phyloP scores from a whole-genome alignment of 2,329 filamentous ascomycete genomes.

The Colletotrichum lindemuthianum region DNA sequence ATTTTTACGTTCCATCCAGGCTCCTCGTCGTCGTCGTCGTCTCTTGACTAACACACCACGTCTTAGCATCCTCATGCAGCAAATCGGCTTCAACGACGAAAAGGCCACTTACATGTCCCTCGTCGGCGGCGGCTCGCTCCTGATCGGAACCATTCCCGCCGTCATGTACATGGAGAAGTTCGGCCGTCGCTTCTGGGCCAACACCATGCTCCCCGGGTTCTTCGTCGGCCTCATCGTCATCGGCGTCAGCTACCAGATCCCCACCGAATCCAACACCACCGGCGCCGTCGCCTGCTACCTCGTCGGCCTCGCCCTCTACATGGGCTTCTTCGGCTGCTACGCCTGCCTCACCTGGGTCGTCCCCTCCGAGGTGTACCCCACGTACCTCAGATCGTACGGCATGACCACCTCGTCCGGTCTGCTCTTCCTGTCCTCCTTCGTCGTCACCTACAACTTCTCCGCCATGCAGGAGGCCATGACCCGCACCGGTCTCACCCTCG shows the following conservation, averaged over 20 bases:
- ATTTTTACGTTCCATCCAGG: background rate
- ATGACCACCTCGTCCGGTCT: constrained; percentile 77
- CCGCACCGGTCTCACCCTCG: constrained; percentile 71
- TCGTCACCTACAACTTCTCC: constrained; percentile 80
- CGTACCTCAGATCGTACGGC: constrained; percentile 76
- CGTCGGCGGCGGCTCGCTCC: constrained; percentile 73
- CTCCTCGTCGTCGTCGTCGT: no score
- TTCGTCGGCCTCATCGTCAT: constrained; percentile 76
- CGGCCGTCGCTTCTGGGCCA: constrained; percentile 79
- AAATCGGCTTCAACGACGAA: constrained; percentile 72
- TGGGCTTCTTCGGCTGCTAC: constrained; percentile 74
- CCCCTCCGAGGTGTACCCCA: constrained; percentile 77
- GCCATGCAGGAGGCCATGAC: constrained; percentile 76
- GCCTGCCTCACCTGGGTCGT: constrained; percentile 73
- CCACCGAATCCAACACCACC: constrained; percentile 53
- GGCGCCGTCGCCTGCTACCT: constrained; percentile 71
- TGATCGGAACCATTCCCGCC: constrained; percentile 74
- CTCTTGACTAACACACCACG: background rate
- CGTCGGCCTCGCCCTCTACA: constrained; percentile 74
- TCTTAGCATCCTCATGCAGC: constrained; percentile 63
- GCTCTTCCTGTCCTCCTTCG: constrained; percentile 76
- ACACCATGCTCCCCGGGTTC: constrained; percentile 76
- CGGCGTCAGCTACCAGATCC: constrained; percentile 70
- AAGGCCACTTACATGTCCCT: constrained; percentile 79
- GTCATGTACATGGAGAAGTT: constrained; percentile 78